Evolutionary conservation across 305 asterid species (phyloP), one percentile per base, ranked within the genome.

Genomic region (Fraxinus sp.): DNA sequence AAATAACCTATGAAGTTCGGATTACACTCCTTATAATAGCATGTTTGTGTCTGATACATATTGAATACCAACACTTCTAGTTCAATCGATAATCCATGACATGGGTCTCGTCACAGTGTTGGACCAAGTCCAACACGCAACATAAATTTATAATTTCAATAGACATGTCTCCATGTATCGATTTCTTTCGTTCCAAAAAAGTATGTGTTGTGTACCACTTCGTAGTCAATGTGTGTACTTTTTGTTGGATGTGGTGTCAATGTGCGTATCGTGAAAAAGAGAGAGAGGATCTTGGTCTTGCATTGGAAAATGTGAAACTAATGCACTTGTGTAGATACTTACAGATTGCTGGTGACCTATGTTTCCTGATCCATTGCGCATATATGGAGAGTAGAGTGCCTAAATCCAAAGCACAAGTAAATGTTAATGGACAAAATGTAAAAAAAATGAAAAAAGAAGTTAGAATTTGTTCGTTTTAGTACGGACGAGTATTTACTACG

Each of bases 301-400:
- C 89, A 73, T 86, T 2, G 87, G 88, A 83, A 88, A 88, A 84
- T 87, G 91, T 82, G 92, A 68, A 30, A 64, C 16, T 22, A 18
- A 68, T 20, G 32, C 32, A 2, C 14, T 7, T 62, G 2, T 49
- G 33, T 59, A 79, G 70, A 80, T 55, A 83, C 91, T 86, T 82
- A 86, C 93, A 82, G 89, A 86, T 83, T 86, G 89, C 73, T 80
- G 89, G 72, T 83, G 90, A 74, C 33, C 83, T 82, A 83, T 74
- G 84, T 85, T 76, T 82, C 81, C 85, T 82, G 89, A 66, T 62
- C 80, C 83, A 85, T 80, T 87, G 76, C 92, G 89, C 89, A 87
- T 89, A 52, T 90, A 90, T 0, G 93, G 93, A 70, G 91, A 85
- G 89, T 91, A 89, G 13, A 89, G 87, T 13, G 91, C 90, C 93